phyloP scores from a whole-genome alignment of 1,139 yeast species.

The Zygotorulaspora mrakii region DNA sequence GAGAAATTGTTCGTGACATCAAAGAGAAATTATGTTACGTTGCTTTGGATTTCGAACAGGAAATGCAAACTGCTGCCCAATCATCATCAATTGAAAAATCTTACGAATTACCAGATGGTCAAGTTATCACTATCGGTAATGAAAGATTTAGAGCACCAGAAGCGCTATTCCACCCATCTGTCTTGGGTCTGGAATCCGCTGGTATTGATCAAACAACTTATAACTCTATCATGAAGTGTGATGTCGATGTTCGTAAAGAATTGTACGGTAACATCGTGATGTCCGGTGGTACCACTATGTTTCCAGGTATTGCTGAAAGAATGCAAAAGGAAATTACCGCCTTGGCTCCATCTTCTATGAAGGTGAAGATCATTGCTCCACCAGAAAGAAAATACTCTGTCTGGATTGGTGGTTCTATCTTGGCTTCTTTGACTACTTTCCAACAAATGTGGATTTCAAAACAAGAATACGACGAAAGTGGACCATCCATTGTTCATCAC shows the following conservation, averaged over 20 bases:
- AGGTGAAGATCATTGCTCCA: conserved; percentile 98
- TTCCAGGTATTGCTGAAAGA: conserved; percentile 99
- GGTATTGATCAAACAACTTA: conserved; percentile 99
- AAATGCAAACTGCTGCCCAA: conserved; percentile 98
- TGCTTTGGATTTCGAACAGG: conserved; percentile 95
- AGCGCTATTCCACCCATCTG: conserved; percentile 98
- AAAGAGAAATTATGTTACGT: conserved; percentile 98
- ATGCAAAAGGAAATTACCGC: conserved; percentile 99
- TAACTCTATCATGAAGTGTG: conserved; percentile 99
- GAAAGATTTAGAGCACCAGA: conserved; percentile 99
- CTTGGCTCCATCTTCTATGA: conserved; percentile 99
- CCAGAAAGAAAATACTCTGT: conserved; percentile 99
- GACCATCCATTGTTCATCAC: conserved; percentile 99
- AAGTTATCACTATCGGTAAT: conserved; percentile 98
- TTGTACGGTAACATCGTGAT: conserved; percentile 98
- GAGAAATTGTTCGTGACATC: conserved; percentile 99
- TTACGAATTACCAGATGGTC: conserved; percentile 99
- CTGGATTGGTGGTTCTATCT: conserved; percentile 99
- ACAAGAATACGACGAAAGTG: conserved; percentile 99
- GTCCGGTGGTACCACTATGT: conserved; percentile 99
- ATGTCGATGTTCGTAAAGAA: conserved; percentile 98
- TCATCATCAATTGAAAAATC: conserved; percentile 97
- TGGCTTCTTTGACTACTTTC: conserved; percentile 98
- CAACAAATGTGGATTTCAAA: conserved; percentile 99
- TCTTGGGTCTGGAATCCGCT: conserved; percentile 95